phyloP scores from a whole-genome alignment of 2,329 filamentous ascomycete genomes.

The Sphaerostilbella broomeana region DNA sequence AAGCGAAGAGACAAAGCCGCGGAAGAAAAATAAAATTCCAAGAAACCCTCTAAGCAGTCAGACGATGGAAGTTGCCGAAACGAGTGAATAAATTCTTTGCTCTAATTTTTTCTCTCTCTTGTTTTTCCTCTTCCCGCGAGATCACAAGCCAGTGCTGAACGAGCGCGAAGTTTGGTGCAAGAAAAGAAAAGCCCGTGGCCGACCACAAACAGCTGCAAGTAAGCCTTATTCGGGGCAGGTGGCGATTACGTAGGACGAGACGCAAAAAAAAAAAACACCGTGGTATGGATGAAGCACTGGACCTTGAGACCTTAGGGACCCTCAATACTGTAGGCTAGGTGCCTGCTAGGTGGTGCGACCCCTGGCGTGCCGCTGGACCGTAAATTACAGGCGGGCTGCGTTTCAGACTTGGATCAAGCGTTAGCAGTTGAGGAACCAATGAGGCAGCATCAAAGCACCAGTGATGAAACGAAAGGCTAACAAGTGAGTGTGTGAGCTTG shows the following conservation, averaged over 20 bases:
- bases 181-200: background rate
- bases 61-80: background rate
- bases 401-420: background rate
- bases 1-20: background rate
- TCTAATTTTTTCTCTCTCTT: too few relatives aligned
- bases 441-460: too few relatives aligned
- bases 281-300: too few relatives aligned
- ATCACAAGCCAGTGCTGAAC: too few relatives aligned
- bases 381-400: background rate
- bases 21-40: background rate
- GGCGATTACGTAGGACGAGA: slow-evolving; percentile 12
- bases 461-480: too few relatives aligned
- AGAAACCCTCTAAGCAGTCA: background rate
- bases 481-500: too few relatives aligned
- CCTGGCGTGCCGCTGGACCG: background rate
- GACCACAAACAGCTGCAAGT: background rate
- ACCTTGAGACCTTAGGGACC: too few relatives aligned
- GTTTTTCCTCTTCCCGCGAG: too few relatives aligned
- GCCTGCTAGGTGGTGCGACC: too few relatives aligned
- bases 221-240: slow-evolving; percentile 6
- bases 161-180: background rate
- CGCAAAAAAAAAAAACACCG: too few relatives aligned
- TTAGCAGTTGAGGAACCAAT: too few relatives aligned
- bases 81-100: background rate
- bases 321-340: too few relatives aligned